Evolutionary conservation across 2,329 filamentous ascomycete species (phyloP).

Genomic region (Ascochyta fabae): DNA sequence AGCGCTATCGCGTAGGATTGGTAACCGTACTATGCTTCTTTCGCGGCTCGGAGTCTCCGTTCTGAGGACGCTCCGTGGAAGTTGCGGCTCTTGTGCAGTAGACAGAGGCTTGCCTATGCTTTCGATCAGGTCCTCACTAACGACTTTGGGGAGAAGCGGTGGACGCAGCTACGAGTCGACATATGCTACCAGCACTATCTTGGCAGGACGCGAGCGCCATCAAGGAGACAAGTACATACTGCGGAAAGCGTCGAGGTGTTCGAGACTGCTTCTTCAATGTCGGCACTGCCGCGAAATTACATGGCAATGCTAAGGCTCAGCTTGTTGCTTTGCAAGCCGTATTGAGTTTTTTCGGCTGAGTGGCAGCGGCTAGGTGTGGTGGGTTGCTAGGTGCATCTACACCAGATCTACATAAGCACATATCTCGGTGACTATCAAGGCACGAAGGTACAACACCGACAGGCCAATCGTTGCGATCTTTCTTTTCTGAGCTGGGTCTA

Average conservation of each 20-base stretch:
- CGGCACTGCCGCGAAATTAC: conserved; percentile 9
- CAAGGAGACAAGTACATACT: neutral
- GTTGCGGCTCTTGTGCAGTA: conserved; percentile 6
- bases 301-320: conserved; percentile 1
- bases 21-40: conserved; percentile 9
- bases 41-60: conserved; percentile 6
- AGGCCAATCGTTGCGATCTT: neutral
- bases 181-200: conserved; percentile 3
- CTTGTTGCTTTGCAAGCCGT: conserved; percentile 3
- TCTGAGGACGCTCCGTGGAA: conserved; percentile 2
- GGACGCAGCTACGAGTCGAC: neutral
- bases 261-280: conserved; percentile 1
- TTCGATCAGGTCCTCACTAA: neutral
- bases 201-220: conserved; percentile 1
- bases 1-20: conserved; percentile 5
- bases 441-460: conserved; percentile 5
- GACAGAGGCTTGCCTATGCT: conserved; percentile 4
- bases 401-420: conserved; percentile 11
- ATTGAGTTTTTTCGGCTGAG: neutral
- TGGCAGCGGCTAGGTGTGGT: conserved; percentile 4
- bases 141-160: neutral
- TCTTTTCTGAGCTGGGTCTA: neutral
- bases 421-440: neutral
- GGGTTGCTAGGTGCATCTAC: neutral
- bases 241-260: neutral